These are phyloP conservation scores for Aspergillus pseudoterreus DNA, from an alignment of 2,329 filamentous ascomycete species.

Conservation along the genomic window DNA sequence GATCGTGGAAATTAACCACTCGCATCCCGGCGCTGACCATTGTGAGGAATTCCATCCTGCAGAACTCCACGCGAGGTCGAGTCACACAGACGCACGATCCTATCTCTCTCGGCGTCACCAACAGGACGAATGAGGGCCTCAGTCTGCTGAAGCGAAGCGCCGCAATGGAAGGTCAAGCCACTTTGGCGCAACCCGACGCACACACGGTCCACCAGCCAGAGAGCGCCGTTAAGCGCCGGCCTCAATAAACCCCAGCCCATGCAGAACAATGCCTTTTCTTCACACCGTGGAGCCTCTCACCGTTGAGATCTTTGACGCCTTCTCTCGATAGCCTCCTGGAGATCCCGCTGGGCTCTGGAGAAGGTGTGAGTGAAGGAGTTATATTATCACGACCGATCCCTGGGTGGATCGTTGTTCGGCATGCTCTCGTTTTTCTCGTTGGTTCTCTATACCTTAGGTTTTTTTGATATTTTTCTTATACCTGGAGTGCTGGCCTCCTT, in stretches of 20 bases:
- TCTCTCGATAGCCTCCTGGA: constrained; percentile 2
- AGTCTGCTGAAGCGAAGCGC: constrained; percentile 13
- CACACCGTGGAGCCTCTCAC: constrained; percentile 20
- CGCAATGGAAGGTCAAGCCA: constrained; percentile 8
- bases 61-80: background rate
- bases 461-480: background rate
- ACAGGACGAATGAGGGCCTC: constrained; percentile 8
- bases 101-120: constrained; percentile 7
- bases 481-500: background rate
- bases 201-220: constrained; percentile 19
- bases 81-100: constrained; percentile 5
- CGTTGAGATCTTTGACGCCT: constrained; percentile 19
- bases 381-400: constrained; percentile 7
- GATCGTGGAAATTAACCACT: background rate
- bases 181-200: constrained; percentile 9
- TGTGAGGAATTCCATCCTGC: background rate
- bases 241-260: constrained; percentile 10
- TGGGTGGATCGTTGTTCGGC: constrained; percentile 1
- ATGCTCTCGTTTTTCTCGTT: background rate
- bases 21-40: no score
- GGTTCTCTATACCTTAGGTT: background rate
- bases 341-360: background rate
- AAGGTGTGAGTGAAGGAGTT: constrained; percentile 8
- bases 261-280: constrained; percentile 17
- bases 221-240: constrained; percentile 27